phyloP scores from a whole-genome alignment of 2,329 filamentous ascomycete genomes.

The Byssothecium circinans region DNA sequence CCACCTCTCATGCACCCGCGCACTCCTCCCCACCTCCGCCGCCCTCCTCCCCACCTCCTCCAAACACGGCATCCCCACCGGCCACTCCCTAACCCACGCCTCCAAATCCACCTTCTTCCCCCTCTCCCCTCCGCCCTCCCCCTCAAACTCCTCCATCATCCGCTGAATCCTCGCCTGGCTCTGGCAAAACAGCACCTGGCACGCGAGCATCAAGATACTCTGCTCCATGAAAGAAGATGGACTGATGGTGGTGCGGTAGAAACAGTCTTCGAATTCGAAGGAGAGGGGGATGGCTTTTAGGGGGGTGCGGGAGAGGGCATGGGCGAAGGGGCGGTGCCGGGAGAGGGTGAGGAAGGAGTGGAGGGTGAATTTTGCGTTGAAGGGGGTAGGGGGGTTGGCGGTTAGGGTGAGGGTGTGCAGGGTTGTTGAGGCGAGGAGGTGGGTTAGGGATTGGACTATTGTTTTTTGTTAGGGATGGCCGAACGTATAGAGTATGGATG shows the following conservation, averaged over 20 bases:
- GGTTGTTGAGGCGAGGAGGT: not conserved
- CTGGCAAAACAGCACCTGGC: slow-evolving; percentile 33
- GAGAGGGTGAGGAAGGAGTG: slow-evolving; percentile 29
- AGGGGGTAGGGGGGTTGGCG: slow-evolving; percentile 5
- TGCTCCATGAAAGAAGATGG: slow-evolving; percentile 16
- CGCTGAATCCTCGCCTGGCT: slow-evolving; percentile 28
- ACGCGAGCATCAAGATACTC: slow-evolving; percentile 28
- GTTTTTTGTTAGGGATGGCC: not conserved
- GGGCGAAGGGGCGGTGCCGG: slow-evolving; percentile 12
- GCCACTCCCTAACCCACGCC: slow-evolving; percentile 6
- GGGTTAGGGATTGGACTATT: not conserved
- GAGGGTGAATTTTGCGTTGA: slow-evolving; percentile 24
- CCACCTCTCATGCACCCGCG: not conserved
- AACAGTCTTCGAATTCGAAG: slow-evolving; percentile 36
- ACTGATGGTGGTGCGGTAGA: slow-evolving; percentile 21
- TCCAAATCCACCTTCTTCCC: slow-evolving; percentile 7
- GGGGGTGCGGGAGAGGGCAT: slow-evolving; percentile 13
- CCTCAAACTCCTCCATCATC: slow-evolving; percentile 22
- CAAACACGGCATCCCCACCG: not conserved
- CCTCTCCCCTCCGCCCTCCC: slow-evolving; percentile 3
- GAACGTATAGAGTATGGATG: not conserved
- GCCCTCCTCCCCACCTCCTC: not conserved
- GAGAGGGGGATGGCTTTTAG: slow-evolving; percentile 9
- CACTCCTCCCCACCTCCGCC: not conserved
- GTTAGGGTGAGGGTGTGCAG: slow-evolving; percentile 14